Percentiles rank a stretch among this genome's conserved stretches.
Evolutionary conservation across 2,329 filamentous ascomycete species (phyloP).

Genomic region (Colletotrichum ledebouriae): DNA sequence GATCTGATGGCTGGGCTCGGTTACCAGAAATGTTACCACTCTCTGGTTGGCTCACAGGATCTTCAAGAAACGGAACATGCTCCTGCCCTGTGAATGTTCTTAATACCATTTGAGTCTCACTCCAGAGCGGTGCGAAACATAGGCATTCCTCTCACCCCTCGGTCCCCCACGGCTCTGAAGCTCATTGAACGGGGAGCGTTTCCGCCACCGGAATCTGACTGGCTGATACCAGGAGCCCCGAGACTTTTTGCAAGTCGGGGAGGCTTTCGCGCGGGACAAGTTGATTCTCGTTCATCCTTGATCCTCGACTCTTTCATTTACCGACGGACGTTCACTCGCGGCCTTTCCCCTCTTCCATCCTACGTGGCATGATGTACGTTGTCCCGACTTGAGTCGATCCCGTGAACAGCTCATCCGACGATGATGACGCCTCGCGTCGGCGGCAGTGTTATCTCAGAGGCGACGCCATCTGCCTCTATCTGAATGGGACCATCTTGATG

Average conservation of each 20-base stretch:
- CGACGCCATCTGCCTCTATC: not conserved
- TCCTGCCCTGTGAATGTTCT: not conserved
- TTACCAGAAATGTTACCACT: no score
- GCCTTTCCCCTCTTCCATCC: not conserved
- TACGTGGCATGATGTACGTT: conserved; percentile 18
- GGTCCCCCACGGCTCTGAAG: no score
- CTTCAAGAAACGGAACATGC: no score
- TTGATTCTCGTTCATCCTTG: conserved; percentile 5
- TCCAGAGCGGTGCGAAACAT: no score
- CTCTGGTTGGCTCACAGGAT: not conserved
- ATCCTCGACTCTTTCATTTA: not conserved
- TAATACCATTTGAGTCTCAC: no score
- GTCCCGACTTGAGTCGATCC: not conserved
- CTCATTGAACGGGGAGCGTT: no score
- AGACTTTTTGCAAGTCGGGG: not conserved
- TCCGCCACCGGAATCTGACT: no score
- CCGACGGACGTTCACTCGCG: not conserved
- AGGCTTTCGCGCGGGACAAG: not conserved
- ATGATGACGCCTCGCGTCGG: conserved; percentile 13
- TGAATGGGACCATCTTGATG: not conserved
- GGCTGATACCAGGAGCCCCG: no score
- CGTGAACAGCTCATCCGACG: conserved; percentile 12
- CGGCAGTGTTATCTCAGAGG: not conserved
- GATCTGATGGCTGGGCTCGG: no score
- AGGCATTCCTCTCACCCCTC: no score